Evolutionary conservation across 768 basidiomycete genomes (phyloP).

Genomic region (Podaxis pistillaris): DNA sequence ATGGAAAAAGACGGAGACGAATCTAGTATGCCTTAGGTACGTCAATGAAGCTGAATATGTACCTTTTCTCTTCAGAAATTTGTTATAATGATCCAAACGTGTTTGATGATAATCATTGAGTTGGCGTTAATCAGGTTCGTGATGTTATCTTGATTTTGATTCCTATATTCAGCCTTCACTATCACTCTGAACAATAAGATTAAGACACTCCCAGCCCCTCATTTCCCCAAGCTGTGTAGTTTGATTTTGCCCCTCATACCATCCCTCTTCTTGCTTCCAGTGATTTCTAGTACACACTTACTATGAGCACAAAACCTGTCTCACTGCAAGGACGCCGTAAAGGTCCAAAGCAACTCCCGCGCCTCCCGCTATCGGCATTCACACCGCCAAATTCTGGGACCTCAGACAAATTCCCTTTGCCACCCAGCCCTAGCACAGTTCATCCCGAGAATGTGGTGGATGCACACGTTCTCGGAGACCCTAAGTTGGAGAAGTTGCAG

Average conservation of each 20-base stretch:
- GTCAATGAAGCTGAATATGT: too few species aligned
- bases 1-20: background rate
- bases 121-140: background rate
- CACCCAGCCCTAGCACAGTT: slow-evolving; percentile 65
- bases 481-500: slow-evolving; percentile 50
- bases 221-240: background rate
- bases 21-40: background rate
- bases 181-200: background rate
- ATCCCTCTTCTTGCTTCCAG: slow-evolving; percentile 11
- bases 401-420: slow-evolving; percentile 64
- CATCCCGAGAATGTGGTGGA: slow-evolving; percentile 67
- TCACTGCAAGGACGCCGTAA: slow-evolving; percentile 46
- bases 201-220: background rate
- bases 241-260: slow-evolving; percentile 3
- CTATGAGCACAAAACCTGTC: slow-evolving; percentile 21
- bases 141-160: slow-evolving; percentile 7
- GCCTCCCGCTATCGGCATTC: slow-evolving; percentile 75
- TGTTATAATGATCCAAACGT: too few species aligned
- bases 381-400: slow-evolving; percentile 67
- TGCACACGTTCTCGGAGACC: slow-evolving; percentile 53
- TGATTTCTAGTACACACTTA: background rate
- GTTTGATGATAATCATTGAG: background rate
- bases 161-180: slow-evolving; percentile 1
- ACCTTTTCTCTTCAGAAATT: too few species aligned
- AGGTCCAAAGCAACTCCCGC: slow-evolving; percentile 63